Conservation (phyloP, 2,329 filamentous ascomycete species). For the Hansfordia pulvinata region DNA sequence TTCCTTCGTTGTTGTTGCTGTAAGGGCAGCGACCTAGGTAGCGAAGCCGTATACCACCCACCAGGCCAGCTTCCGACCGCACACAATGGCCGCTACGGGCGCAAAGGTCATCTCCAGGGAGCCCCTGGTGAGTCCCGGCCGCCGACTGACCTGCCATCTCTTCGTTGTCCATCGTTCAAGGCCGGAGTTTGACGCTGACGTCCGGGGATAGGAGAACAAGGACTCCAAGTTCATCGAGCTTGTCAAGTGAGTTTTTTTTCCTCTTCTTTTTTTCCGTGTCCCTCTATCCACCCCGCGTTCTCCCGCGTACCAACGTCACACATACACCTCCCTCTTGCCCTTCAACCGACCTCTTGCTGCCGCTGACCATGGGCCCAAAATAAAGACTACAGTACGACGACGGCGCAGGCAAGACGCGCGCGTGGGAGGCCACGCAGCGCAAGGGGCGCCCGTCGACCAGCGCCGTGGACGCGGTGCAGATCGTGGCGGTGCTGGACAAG, state of each 20-base stretch:
- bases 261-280: neutral
- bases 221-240: neutral
- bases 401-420: constrained; percentile 12
- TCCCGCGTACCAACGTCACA: neutral
- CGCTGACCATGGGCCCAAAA: too few relatives aligned
- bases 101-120: constrained; percentile 1
- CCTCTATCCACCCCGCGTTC: neutral
- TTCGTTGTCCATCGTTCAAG: too few relatives aligned
- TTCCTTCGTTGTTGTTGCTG: too few relatives aligned
- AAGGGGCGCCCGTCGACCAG: constrained; percentile 13
- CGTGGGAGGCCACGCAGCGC: constrained; percentile 15
- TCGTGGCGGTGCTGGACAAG: constrained; percentile 12
- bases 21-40: too few relatives aligned
- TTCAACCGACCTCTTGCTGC: too few relatives aligned
- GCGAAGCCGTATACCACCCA: too few relatives aligned
- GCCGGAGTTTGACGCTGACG: neutral
- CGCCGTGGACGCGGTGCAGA: constrained; percentile 15
- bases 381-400: constrained; percentile 13
- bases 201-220: neutral
- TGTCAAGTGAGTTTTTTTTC: neutral
- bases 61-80: too few relatives aligned
- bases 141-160: too few relatives aligned
- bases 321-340: neutral
- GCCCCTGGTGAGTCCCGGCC: neutral
- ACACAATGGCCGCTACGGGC: neutral